Evolutionary conservation across 2,329 filamentous ascomycete species (phyloP), one percentile per base, ranked within the genome.

Genomic region (Fusarium dimerum): DNA sequence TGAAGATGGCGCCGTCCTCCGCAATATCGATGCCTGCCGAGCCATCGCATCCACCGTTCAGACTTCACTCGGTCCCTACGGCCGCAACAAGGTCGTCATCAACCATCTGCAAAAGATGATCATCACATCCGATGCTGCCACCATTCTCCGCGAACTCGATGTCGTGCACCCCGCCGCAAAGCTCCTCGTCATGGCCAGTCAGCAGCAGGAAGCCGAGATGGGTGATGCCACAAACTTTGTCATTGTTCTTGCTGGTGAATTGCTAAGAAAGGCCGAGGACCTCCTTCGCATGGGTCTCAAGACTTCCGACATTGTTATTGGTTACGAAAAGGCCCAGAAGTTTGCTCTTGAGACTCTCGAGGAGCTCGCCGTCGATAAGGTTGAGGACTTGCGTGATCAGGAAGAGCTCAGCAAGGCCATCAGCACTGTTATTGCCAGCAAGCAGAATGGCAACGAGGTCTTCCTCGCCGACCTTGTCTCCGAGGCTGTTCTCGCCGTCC

Each of bases 101-200:
- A 99, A 99, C 81, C 95, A 99, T 78, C 83, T 99, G 59, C 91
- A 96, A 76, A 99, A 99, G 83, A 97, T 99, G 94, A 96, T 97
- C 66, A 82, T 99, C 61, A 99, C 95, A 65, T 97, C 92, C 55
- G 94, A 99, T 71, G 94, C 94, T 61, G 94, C 94, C 62, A 97
- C 94, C 41, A 99, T 99, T 71, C 83, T 99, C 65, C 88, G 92
- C 69, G 95, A 99, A 78, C 86, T 99, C 73, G 94, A 99, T 69
- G 94, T 99, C 58, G 92, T 99, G 51, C 94, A 99, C 78, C 94
- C 95, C 57, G 94, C 94, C 52, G 95, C 94, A 47, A 99, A 99
- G 79, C 82, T 99, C 60, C 80, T 99, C 48, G 94, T 99, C 66
- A 99, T 99, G 95, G 93, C 94, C 56, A 93, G 89, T 73, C 94